Percentiles rank a stretch among this genome's conserved stretches.
Evolutionary conservation across 176 grass and related monocot species (phyloP).

Genomic region (Lolium multiflorum): DNA sequence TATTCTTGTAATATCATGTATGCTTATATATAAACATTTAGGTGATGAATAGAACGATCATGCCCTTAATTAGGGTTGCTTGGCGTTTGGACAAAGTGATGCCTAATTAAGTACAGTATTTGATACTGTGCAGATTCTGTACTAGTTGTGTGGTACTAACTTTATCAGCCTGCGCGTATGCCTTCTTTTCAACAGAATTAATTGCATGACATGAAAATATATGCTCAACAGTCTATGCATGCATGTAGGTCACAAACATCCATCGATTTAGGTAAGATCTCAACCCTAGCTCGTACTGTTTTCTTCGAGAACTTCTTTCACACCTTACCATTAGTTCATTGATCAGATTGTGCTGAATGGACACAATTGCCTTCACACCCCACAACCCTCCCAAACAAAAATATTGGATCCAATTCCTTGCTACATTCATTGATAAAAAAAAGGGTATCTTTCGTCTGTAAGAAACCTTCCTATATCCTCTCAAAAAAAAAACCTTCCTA

Average conservation of each 20-base stretch:
- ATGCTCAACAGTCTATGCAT: conserved; percentile 34
- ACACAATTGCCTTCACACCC: conserved; percentile 26
- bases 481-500: neutral
- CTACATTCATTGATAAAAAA: conserved; percentile 14
- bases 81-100: conserved; percentile 29
- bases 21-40: neutral
- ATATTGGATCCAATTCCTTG: conserved; percentile 28
- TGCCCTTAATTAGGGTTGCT: conserved; percentile 28
- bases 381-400: conserved; percentile 31
- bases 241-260: conserved; percentile 46
- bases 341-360: conserved; percentile 32
- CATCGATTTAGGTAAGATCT: conserved; percentile 55
- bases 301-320: neutral
- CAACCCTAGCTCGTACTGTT: conserved; percentile 35
- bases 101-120: conserved; percentile 13
- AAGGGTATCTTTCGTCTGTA: neutral
- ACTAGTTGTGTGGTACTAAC: conserved; percentile 8
- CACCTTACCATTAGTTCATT: conserved; percentile 45
- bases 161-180: neutral
- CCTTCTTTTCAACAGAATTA: conserved; percentile 43
- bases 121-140: neutral
- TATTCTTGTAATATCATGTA: conserved; percentile 4
- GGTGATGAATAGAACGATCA: neutral
- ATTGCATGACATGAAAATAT: conserved; percentile 39
- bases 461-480: neutral